Percentiles rank a stretch among this genome's conserved stretches.
phyloP scores from a whole-genome alignment of 441 rosid species.

The Hura crepitans region DNA sequence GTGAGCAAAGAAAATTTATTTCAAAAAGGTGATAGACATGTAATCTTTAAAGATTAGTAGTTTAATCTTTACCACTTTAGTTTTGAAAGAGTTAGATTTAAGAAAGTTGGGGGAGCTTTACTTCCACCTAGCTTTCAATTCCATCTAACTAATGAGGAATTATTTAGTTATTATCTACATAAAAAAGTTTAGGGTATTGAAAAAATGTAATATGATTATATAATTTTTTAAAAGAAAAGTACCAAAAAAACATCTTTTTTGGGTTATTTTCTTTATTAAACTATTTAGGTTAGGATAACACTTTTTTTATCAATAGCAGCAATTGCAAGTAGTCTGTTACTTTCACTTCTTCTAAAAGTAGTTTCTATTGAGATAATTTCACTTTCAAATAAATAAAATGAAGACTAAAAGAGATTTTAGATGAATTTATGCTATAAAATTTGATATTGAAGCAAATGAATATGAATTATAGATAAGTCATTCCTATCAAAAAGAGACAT shows the following conservation, averaged over 20 bases:
- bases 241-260: constrained; percentile 28
- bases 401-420: no score
- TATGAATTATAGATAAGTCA: constrained; percentile 46
- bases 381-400: not conserved
- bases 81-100: no score
- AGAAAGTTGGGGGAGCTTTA: constrained; percentile 55
- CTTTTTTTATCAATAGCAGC: constrained; percentile 13
- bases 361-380: no score
- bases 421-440: not conserved
- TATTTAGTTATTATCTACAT: constrained; percentile 60
- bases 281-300: not conserved
- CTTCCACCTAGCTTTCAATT: constrained; percentile 84
- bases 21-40: no score
- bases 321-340: constrained; percentile 6
- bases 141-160: constrained; percentile 67
- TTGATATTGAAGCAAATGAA: constrained; percentile 9
- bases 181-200: constrained; percentile 58
- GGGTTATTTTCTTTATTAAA: constrained; percentile 4
- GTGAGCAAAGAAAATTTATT: no score
- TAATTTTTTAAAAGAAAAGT: not conserved
- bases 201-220: constrained; percentile 18
- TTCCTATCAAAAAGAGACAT: constrained; percentile 67
- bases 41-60: no score
- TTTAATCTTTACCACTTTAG: no score
- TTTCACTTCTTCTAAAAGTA: not conserved